Evolutionary conservation across 495 filamentous ascomycete species (phyloP).

Genomic region (Penicillium psychrofluorescens): DNA sequence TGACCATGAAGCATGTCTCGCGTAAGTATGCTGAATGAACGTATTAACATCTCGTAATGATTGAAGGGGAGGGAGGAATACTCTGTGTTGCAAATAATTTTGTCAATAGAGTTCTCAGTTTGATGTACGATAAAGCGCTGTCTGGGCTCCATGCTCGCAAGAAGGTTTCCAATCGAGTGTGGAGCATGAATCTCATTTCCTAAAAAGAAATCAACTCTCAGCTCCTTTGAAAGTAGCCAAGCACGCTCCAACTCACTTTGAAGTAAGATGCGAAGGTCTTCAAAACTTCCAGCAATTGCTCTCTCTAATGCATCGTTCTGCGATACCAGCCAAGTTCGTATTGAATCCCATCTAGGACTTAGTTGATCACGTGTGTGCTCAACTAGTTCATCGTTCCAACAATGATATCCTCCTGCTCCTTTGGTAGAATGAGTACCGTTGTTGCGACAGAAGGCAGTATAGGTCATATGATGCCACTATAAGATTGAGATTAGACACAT

Average conservation of each 20-base stretch:
- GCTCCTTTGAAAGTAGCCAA: neutral
- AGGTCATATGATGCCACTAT: constrained; percentile 17
- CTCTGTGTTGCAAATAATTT: constrained; percentile 1
- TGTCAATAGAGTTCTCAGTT: neutral
- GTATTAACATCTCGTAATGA: neutral
- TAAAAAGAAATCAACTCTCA: neutral
- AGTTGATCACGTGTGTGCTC: neutral
- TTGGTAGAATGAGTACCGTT: constrained; percentile 10
- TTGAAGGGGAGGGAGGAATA: neutral
- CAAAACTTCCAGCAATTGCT: neutral
- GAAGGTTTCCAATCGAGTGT: constrained; percentile 5
- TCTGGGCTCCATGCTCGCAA: constrained; percentile 3
- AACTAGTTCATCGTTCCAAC: constrained; percentile 19
- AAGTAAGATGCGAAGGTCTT: constrained; percentile 1
- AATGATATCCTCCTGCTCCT: constrained; percentile 1
- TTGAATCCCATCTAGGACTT: neutral
- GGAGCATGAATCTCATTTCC: constrained; percentile 5
- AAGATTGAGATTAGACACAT: neutral
- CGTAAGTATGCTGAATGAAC: constrained; percentile 1
- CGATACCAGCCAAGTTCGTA: neutral
- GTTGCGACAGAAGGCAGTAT: constrained; percentile 18
- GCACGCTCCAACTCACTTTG: neutral
- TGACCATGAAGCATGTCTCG: constrained; percentile 9
- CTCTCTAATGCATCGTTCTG: neutral
- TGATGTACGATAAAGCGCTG: constrained; percentile 6